Base-by-base conservation (phyloP, 371 early-diverging fungal species). In the Capillidium heterosporum region DNA sequence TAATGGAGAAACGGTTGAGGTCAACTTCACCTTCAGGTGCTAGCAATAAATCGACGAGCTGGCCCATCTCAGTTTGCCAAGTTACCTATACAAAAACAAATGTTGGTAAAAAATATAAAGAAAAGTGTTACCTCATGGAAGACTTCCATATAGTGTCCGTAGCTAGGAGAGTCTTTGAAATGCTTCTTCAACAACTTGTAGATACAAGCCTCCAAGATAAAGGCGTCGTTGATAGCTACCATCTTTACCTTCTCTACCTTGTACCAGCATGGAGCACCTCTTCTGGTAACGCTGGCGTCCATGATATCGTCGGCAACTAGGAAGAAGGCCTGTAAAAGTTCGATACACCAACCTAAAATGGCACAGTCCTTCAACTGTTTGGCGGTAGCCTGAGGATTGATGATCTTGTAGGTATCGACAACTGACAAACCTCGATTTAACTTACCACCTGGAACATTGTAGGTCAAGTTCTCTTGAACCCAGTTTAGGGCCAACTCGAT, bases 261-360 rank as follows among this genome's bases (percentile, higher is more conserved):
- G 76, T 92, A 95, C 94, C 95, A 96, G 67, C 95, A 93, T 39
- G 91, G 92, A 65, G 90, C 87, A 21, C 92, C 92, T 66, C 98
- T 87, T 55, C 98, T 84, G 21, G 92, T 91, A 59, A 82, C 77
- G 53, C 94, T 93, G 42, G 74, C 73, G 71, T 98, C 98, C 95
- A 96, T 97, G 65, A 96, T 89, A 68, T 98, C 98, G 72, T 98
- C 98, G 35, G 92, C 76, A 32, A 98, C 87, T 59, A 98, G 76
- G 77, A 98, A 95, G 70, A 89, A 91, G 24, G 92, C 93, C 79
- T 98, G 98, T 47, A 97, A 80, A 91, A 82, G 81, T 71, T 96
- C 96, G 64, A 94, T 77, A 57, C 88, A 77, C 96, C 96, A 96
- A 15, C 96, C 96, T 31, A 95, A 74, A 19, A 90, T 76, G 66